Conservation (phyloP, 148 eudicot genomes). For the Dianthus caryophyllus region DNA sequence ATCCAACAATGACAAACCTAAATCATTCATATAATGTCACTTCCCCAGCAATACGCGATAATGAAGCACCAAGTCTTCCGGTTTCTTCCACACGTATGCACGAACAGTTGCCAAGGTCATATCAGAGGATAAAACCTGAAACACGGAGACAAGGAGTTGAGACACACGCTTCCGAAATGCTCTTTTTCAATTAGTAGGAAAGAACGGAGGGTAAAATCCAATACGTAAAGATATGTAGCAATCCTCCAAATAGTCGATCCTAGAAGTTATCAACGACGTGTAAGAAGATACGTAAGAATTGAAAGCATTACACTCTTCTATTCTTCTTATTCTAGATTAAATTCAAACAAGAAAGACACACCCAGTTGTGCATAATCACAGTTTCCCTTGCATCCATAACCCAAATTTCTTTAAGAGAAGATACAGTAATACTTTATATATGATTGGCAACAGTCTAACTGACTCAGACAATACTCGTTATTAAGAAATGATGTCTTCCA, state of each 20-base stretch:
- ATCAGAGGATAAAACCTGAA: constrained; percentile 82
- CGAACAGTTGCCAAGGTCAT: constrained; percentile 98
- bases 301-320: neutral
- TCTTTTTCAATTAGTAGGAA: too few relatives aligned
- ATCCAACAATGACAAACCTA: constrained; percentile 28
- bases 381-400: neutral
- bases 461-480: neutral
- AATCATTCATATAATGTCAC: constrained; percentile 29
- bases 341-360: neutral
- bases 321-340: neutral
- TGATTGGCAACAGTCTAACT: neutral
- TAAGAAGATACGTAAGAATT: neutral
- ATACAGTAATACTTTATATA: neutral
- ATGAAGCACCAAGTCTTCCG: constrained; percentile 86
- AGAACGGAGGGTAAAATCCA: too few relatives aligned
- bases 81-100: constrained; percentile 86
- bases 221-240: too few relatives aligned
- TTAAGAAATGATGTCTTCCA: neutral
- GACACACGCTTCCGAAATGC: neutral
- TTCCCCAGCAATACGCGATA: constrained; percentile 57
- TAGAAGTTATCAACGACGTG: neutral
- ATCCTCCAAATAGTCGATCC: neutral
- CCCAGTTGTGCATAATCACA: neutral
- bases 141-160: constrained; percentile 5
- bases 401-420: neutral